Conservation (phyloP, 2,329 filamentous ascomycete genomes). For the Xylariaceae sp. region DNA sequence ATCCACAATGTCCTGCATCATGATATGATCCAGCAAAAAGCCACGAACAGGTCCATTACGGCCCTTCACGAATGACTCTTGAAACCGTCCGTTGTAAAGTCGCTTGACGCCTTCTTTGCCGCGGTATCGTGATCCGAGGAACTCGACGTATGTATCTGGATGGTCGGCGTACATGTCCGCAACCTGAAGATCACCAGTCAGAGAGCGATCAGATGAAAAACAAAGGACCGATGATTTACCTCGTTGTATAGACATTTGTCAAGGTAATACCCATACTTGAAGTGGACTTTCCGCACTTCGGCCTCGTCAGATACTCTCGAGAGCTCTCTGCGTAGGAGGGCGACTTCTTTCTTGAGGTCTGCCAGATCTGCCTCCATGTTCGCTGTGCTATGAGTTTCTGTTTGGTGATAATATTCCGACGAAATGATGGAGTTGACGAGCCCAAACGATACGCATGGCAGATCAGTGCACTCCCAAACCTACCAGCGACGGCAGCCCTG, state of each 20-base stretch:
- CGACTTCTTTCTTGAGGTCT: constrained; percentile 35
- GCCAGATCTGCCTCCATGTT: constrained; percentile 34
- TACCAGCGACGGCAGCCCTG: no score
- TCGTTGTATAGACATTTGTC: constrained; percentile 57
- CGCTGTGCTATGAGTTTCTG: not conserved
- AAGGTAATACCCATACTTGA: constrained; percentile 57
- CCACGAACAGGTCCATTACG: constrained; percentile 54
- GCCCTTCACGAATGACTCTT: constrained; percentile 46
- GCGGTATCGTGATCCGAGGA: constrained; percentile 51
- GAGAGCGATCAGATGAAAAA: not conserved
- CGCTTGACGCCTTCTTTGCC: constrained; percentile 47
- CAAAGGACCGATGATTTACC: constrained; percentile 27
- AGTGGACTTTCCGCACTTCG: constrained; percentile 52
- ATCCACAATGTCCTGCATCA: constrained; percentile 55
- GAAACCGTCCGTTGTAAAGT: constrained; percentile 51
- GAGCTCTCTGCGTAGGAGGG: constrained; percentile 33
- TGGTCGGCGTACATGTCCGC: constrained; percentile 49
- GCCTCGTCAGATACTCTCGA: constrained; percentile 43
- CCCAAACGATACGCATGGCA: no score
- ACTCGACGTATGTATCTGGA: constrained; percentile 52
- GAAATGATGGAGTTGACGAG: no score
- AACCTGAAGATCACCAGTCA: constrained; percentile 29
- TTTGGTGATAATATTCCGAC: no score
- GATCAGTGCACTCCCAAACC: no score
- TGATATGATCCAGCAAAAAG: constrained; percentile 54